These are phyloP conservation scores for Mortierella sp. DNA, from an alignment of 371 early-diverging fungal genomes.

Conservation along the genomic window DNA sequence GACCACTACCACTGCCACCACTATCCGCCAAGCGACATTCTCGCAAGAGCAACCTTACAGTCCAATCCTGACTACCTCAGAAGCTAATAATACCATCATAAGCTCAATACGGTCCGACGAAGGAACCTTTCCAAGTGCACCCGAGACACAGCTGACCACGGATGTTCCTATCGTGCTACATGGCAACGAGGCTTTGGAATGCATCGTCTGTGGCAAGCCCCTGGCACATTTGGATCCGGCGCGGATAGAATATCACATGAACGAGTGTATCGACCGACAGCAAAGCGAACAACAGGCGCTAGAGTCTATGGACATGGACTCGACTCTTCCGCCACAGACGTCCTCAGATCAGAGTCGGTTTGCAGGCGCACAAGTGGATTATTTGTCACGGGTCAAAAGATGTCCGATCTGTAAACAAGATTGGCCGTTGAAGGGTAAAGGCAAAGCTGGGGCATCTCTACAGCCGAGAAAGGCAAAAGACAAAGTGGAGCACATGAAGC, in stretches of 20 bases:
- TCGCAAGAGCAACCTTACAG: too few species aligned
- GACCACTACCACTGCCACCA: too few species aligned
- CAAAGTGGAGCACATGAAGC: conserved; percentile 47
- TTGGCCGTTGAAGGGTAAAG: conserved; percentile 21
- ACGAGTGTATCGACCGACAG: conserved; percentile 38
- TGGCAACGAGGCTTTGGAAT: conserved; percentile 6
- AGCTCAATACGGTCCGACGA: conserved; percentile 5
- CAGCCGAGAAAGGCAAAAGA: conserved; percentile 19
- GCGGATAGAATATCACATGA: conserved; percentile 33
- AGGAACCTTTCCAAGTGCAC: background rate
- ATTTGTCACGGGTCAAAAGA: conserved; percentile 22
- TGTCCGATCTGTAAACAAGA: conserved; percentile 41
- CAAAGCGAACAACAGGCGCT: conserved; percentile 9
- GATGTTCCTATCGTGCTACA: background rate
- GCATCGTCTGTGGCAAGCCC: conserved; percentile 30
- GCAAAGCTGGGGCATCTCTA: conserved; percentile 7
- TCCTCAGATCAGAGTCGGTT: conserved; percentile 18
- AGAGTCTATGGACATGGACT: conserved; percentile 7
- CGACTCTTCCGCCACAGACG: background rate
- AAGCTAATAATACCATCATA: too few species aligned
- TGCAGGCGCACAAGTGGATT: conserved; percentile 34
- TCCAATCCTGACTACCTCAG: too few species aligned
- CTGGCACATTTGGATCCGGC: conserved; percentile 26
- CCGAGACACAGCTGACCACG: background rate
- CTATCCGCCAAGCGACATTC: too few species aligned